These are phyloP conservation scores for Pichia exigua DNA, from an alignment of 805 yeast species.

Conservation along the genomic window DNA sequence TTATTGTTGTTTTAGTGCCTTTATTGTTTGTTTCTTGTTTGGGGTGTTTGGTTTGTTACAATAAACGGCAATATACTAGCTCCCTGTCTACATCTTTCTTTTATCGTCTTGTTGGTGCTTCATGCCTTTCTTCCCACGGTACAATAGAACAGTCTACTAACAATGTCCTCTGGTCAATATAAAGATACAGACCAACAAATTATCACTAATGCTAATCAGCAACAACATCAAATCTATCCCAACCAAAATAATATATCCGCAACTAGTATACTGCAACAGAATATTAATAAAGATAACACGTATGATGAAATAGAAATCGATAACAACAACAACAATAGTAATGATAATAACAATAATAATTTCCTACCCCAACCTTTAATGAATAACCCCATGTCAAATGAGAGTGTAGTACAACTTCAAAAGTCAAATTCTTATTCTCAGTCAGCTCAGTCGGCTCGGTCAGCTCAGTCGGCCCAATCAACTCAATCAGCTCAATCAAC, in stretches of 20 bases:
- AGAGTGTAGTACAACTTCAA: background rate
- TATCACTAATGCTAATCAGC: background rate
- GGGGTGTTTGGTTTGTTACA: background rate
- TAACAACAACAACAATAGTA: background rate
- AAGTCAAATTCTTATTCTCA: background rate
- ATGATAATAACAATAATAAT: background rate
- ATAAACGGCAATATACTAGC: background rate
- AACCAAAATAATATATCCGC: background rate
- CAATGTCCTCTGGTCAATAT: background rate
- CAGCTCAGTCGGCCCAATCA: background rate
- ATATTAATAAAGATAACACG: background rate
- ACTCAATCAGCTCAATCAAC: background rate
- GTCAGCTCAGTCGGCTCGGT: background rate
- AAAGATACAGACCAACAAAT: background rate
- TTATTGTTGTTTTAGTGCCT: too few species aligned
- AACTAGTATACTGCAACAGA: background rate
- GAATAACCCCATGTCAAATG: background rate
- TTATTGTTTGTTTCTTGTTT: too few species aligned
- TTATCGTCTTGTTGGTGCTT: background rate
- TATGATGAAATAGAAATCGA: background rate
- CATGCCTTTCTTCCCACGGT: background rate
- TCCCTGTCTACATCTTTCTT: background rate
- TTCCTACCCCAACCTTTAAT: background rate
- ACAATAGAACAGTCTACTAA: background rate
- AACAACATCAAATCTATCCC: background rate